Conservation (phyloP, 2,329 filamentous ascomycete species). For the Truncatella angustata region DNA sequence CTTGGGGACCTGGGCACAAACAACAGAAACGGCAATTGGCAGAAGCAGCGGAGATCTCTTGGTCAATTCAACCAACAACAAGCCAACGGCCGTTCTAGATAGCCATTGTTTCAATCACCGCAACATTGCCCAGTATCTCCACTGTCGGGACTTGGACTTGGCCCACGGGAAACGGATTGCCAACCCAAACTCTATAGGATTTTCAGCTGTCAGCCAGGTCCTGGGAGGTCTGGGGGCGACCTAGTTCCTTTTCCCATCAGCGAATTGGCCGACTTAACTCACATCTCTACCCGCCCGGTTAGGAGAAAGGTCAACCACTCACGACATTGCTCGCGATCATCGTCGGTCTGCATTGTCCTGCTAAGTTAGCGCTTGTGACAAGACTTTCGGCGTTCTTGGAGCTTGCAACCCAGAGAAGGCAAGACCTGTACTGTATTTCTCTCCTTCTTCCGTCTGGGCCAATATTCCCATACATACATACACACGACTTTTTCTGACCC, state of each 20-base stretch:
- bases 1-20: not conserved
- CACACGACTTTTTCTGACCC: conserved; percentile 5
- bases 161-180: not conserved
- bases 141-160: not conserved
- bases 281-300: conserved; percentile 32
- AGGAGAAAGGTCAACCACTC: conserved; percentile 32
- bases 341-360: conserved; percentile 18
- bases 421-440: not conserved
- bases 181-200: not conserved
- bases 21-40: not conserved
- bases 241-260: conserved; percentile 25
- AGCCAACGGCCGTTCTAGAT: not conserved
- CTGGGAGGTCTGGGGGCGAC: conserved; percentile 13
- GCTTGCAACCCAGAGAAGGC: no score
- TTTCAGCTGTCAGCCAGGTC: conserved; percentile 12
- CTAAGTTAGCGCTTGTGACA: conserved; percentile 17
- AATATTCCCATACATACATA: no score
- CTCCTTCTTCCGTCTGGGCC: not conserved
- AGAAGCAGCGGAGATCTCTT: not conserved
- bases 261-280: conserved; percentile 33
- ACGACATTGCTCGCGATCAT: conserved; percentile 30
- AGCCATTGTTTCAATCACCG: not conserved
- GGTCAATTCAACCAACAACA: not conserved
- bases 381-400: no score
- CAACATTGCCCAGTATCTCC: not conserved